Conservation (phyloP, 345 rosid species). For the Eucalyptus cloeziana region DNA sequence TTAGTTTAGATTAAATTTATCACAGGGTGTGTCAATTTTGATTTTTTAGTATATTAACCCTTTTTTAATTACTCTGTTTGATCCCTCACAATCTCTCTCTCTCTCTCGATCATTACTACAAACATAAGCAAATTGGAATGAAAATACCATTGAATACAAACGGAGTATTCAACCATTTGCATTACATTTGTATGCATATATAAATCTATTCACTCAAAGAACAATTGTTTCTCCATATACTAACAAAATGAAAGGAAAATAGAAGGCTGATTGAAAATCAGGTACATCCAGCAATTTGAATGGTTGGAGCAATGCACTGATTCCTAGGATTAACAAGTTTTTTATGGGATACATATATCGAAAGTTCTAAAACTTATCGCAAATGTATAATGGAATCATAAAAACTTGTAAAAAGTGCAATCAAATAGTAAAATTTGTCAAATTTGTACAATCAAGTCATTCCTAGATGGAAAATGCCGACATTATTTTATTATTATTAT, state of each 20-base stretch:
- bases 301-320: background rate
- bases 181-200: background rate
- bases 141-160: background rate
- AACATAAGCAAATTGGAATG: background rate
- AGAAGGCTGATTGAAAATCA: background rate
- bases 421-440: background rate
- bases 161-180: background rate
- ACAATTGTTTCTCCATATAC: background rate
- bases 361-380: too few species aligned
- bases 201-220: background rate
- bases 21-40: rapidly evolving
- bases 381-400: background rate
- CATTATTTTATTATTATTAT: too few species aligned
- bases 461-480: too few species aligned
- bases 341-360: background rate
- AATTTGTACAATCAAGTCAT: too few species aligned
- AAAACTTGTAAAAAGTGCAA: too few species aligned
- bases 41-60: too few species aligned
- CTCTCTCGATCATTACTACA: background rate
- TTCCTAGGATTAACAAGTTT: background rate
- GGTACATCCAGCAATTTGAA: background rate
- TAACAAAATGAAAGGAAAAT: background rate
- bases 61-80: rapidly evolving
- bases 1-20: rapidly evolving
- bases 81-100: background rate